Evolutionary conservation across 2,329 filamentous ascomycete species (phyloP).

Genomic region (Aspergillus piperis): DNA sequence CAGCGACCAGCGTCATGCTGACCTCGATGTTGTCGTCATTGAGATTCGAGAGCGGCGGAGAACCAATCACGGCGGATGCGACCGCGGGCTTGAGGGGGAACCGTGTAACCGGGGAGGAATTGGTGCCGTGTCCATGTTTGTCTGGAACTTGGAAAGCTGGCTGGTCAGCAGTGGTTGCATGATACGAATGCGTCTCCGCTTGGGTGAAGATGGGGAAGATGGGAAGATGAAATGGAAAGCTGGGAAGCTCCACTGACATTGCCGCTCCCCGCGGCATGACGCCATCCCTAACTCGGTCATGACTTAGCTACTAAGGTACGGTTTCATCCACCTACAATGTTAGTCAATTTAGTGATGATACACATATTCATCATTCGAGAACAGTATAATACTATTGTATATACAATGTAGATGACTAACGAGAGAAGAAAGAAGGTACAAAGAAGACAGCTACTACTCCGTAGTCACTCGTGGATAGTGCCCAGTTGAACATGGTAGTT

Average conservation of each 20-base stretch:
- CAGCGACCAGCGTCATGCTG: slow-evolving; percentile 30
- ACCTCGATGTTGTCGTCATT: slow-evolving; percentile 29
- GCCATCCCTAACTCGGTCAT: background rate
- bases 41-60: slow-evolving; percentile 7
- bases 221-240: background rate
- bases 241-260: background rate
- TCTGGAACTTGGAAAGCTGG: background rate
- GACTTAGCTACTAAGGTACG: background rate
- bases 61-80: slow-evolving; percentile 11
- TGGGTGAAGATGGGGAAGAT: background rate
- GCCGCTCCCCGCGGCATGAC: background rate
- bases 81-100: background rate
- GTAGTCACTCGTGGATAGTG: no score
- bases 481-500: no score
- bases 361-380: no score
- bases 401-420: no score
- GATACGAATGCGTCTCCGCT: background rate
- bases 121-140: background rate
- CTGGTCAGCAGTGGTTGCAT: background rate
- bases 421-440: no score
- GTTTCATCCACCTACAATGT: background rate
- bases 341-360: no score
- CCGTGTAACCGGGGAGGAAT: slow-evolving; percentile 1
- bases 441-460: no score
- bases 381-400: no score